Base-by-base conservation (phyloP, 306 rosid species). In the Prunus kanzakura region DNA sequence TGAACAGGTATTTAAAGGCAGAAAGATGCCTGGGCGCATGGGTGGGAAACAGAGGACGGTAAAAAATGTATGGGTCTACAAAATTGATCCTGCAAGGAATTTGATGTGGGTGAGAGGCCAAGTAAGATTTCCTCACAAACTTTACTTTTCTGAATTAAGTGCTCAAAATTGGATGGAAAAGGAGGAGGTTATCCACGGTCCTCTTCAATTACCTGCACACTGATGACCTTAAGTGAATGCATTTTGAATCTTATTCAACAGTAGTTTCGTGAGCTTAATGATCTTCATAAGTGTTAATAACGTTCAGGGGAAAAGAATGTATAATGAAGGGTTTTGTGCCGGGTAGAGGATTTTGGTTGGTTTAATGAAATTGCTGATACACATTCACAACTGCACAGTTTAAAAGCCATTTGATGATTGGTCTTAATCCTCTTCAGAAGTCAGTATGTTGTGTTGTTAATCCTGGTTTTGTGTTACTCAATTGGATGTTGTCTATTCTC, bases 81-180 rank as follows among this genome's bases (percentile, higher is more conserved):
- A 91, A 88, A 89, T 96, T 15, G 97, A 91, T 41, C 99, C 99
- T 1, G 96, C 93, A 15, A 90, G 99, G 86, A 92, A 91, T 83
- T 82, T 92, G 85, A 89, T 96, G 77, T 92, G 97, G 99, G 94
- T 92, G 81, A 88, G 58, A 86, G 99, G 99, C 86, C 99, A 92
- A 88, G 99, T 95, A 90, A 35, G 81, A 10, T 84, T 77, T 61
- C 78, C 68, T 71, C 64, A 54, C 22, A 43, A 5, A 50, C 32
- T 61, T 70, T 77, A 12, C 65, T 35, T 71, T 60, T 11, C 32
- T 11, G 64, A 38, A 27, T 20, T 62, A 61, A 51, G 52, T 41
- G 69, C 15, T 63, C 69, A 62, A 63, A 60, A 52, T 71, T 56
- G 54, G 69, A 35, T 57, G n/a, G 16, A 76, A 62, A 55, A 58